Evolutionary conservation across 345 rosid species (phyloP).

Genomic region (Chamaenerion angustifolium): DNA sequence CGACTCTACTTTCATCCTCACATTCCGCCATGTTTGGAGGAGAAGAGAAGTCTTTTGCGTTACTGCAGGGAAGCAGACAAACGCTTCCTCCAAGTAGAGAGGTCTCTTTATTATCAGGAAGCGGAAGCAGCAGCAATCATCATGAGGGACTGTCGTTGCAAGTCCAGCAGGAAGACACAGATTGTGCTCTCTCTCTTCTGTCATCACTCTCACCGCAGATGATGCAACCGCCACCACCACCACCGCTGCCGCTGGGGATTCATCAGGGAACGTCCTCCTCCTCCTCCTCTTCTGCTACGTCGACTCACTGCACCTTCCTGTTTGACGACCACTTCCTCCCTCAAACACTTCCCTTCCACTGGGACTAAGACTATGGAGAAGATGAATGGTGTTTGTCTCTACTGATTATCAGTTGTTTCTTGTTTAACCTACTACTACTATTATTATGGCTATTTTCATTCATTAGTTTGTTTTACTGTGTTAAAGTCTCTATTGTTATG

Average conservation of each 20-base stretch:
- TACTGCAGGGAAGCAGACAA: slow-evolving; percentile 30
- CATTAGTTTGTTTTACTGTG: too few relatives aligned
- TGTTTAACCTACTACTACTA: too few relatives aligned
- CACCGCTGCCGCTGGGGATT: slow-evolving; percentile 9
- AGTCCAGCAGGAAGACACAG: slow-evolving; percentile 23
- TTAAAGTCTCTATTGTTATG: too few relatives aligned
- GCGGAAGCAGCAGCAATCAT: slow-evolving; percentile 14
- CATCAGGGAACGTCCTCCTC: slow-evolving; percentile 17
- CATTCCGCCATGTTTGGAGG: slow-evolving; percentile 13
- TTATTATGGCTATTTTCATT: too few relatives aligned
- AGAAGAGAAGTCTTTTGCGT: slow-evolving; percentile 35
- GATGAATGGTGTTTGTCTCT: slow-evolving; percentile 2
- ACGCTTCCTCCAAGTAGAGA: slow-evolving; percentile 15
- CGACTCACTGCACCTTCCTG: too few relatives aligned
- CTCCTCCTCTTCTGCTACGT: slow-evolving; percentile 6
- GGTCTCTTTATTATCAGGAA: slow-evolving; percentile 11
- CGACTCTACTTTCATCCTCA: slow-evolving; percentile 16
- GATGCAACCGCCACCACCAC: too few relatives aligned
- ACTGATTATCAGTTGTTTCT: background rate
- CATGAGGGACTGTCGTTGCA: slow-evolving; percentile 24
- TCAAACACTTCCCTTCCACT: slow-evolving; percentile 49
- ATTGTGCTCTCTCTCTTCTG: slow-evolving; percentile 97
- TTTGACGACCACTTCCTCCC: slow-evolving; percentile 1
- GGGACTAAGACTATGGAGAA: slow-evolving; percentile 20
- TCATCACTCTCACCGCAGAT: slow-evolving; percentile 35